Percentiles rank a stretch among this genome's conserved stretches.
These are phyloP conservation scores for Raphanus hybrid DNA, from an alignment of 441 rosid genomes.

Conservation along the genomic window DNA sequence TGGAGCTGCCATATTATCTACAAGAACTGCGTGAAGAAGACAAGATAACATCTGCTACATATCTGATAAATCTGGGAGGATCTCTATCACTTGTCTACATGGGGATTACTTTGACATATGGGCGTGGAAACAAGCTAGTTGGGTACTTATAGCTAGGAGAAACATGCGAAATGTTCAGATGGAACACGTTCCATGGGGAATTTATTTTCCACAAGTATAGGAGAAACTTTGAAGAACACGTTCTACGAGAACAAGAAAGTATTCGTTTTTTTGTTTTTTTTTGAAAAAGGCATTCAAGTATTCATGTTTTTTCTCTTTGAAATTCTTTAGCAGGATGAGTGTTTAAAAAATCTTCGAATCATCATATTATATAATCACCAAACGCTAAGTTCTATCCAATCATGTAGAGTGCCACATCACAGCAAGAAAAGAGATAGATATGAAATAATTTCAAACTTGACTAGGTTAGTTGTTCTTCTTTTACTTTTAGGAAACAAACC, in stretches of 20 bases:
- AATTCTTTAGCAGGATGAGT: not conserved
- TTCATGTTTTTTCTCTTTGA: not conserved
- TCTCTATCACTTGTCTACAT: not conserved
- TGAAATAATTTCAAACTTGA: not conserved
- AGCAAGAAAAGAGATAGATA: not conserved
- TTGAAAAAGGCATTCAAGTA: not conserved
- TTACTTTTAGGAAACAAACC: not conserved
- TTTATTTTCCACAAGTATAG: not conserved
- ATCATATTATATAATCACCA: not conserved
- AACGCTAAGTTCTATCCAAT: not conserved
- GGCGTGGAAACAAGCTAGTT: not conserved
- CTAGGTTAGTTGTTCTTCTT: not conserved
- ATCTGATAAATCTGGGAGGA: conserved; percentile 11
- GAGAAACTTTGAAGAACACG: not conserved
- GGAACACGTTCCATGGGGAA: not conserved
- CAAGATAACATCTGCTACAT: not conserved
- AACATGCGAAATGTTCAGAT: too few relatives aligned
- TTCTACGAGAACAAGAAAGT: not conserved
- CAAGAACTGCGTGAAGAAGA: not conserved
- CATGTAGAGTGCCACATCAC: not conserved
- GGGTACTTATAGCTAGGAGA: not conserved
- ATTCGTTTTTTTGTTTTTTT: not conserved
- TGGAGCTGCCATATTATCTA: not conserved
- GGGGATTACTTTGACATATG: not conserved
- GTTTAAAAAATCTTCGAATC: not conserved